Conservation (phyloP, 176 grass and related monocot species). For the Rhynchospora breviuscula region DNA sequence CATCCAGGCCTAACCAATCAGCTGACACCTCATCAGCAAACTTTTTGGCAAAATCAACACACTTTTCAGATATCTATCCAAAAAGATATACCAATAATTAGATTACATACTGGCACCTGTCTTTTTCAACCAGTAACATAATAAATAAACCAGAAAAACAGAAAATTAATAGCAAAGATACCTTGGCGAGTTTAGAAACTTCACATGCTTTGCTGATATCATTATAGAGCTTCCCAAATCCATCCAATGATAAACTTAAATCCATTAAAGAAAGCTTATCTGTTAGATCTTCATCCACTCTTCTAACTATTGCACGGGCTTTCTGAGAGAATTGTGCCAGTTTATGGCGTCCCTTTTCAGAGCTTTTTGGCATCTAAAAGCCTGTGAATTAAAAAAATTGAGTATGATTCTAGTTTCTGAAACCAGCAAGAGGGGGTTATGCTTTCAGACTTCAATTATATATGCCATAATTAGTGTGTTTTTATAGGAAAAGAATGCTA, state of each 20-base stretch:
- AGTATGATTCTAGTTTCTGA: not conserved
- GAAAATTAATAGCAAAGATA: not conserved
- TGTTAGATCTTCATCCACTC: not conserved
- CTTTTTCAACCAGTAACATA: not conserved
- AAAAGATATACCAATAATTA: conserved; percentile 24
- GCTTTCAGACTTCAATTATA: not conserved
- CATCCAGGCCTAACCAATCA: conserved; percentile 22
- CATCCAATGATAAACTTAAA: conserved; percentile 9
- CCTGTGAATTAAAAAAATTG: not conserved
- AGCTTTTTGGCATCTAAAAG: not conserved
- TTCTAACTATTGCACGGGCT: not conserved
- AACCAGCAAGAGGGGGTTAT: too few relatives aligned
- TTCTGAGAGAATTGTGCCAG: not conserved
- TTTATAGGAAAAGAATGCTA: not conserved
- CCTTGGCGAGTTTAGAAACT: not conserved
- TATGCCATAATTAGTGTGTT: not conserved
- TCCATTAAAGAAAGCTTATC: conserved; percentile 20
- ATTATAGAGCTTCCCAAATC: conserved; percentile 9
- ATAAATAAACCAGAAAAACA: not conserved
- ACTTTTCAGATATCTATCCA: conserved; percentile 29
- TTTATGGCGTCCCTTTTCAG: not conserved
- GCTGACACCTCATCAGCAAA: conserved; percentile 45
- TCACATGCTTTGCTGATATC: conserved; percentile 18
- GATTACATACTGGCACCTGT: not conserved
- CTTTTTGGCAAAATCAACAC: conserved; percentile 40